These are phyloP conservation scores for Nelumbo lutea DNA, from an alignment of 164 flowering plant genomes.

Conservation along the genomic window DNA sequence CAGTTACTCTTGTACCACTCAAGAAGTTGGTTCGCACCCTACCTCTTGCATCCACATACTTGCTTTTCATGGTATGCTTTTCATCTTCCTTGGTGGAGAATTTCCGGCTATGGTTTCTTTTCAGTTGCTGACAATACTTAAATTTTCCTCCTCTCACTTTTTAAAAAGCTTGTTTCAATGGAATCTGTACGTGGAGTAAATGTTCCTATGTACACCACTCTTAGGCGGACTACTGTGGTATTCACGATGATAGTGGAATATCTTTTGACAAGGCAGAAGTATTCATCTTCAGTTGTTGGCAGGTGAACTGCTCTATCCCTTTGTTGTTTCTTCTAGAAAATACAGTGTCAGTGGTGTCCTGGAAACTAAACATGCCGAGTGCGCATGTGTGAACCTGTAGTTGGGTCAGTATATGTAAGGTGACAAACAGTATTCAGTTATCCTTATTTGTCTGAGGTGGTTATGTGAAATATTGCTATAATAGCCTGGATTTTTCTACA, in stretches of 20 bases:
- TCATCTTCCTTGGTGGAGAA: not conserved
- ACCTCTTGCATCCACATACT: slow-evolving; percentile 59
- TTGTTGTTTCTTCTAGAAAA: not conserved
- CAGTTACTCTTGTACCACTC: slow-evolving; percentile 38
- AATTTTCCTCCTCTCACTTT: not conserved
- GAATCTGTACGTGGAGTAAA: slow-evolving; percentile 60
- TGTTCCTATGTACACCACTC: slow-evolving; percentile 60
- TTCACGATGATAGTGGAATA: slow-evolving; percentile 51
- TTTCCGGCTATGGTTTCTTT: not conserved
- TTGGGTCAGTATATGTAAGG: too few relatives aligned
- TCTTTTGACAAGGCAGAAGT: slow-evolving; percentile 42
- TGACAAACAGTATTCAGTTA: too few relatives aligned
- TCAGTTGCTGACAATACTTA: not conserved
- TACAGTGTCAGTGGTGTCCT: not conserved
- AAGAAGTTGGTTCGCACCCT: slow-evolving; percentile 55
- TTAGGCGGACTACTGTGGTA: slow-evolving; percentile 53
- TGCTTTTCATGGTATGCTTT: slow-evolving; percentile 74
- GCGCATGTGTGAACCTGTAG: too few relatives aligned
- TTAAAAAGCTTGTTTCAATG: slow-evolving; percentile 44
- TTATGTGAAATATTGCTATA: not conserved
- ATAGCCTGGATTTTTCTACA: not conserved
- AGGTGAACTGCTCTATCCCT: slow-evolving; percentile 38
- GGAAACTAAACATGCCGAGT: not conserved
- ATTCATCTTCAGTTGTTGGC: slow-evolving; percentile 42
- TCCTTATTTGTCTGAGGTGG: not conserved